Conservation (phyloP, 768 basidiomycete genomes). For the Boletus rufocinnamomeus region DNA sequence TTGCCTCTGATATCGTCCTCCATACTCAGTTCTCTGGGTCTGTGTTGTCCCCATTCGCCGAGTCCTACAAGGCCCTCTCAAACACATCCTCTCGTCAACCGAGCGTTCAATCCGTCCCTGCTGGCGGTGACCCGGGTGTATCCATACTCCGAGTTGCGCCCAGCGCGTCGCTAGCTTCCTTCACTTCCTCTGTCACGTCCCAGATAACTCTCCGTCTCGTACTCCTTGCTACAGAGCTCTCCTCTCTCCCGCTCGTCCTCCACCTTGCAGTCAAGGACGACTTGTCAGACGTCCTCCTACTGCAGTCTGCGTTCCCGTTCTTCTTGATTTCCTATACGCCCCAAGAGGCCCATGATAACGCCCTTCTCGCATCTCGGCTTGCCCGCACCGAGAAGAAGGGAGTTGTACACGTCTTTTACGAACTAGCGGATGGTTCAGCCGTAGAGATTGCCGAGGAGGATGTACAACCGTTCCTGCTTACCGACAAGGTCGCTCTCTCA, state of each 20-base stretch:
- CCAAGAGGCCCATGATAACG: slow-evolving; percentile 88
- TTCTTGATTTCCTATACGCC: slow-evolving; percentile 75
- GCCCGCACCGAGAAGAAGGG: slow-evolving; percentile 69
- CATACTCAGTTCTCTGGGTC: slow-evolving; percentile 52
- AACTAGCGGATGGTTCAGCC: slow-evolving; percentile 40
- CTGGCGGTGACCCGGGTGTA: slow-evolving; percentile 65
- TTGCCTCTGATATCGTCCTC: slow-evolving; percentile 67
- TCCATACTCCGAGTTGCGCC: slow-evolving; percentile 52
- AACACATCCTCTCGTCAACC: slow-evolving; percentile 42
- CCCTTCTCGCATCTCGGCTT: slow-evolving; percentile 80
- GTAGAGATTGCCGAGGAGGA: slow-evolving; percentile 60
- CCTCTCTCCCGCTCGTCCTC: slow-evolving; percentile 64
- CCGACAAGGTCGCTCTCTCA: slow-evolving; percentile 36
- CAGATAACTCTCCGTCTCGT: slow-evolving; percentile 62
- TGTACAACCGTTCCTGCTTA: slow-evolving; percentile 60
- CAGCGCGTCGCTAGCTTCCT: slow-evolving; percentile 51
- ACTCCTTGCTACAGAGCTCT: slow-evolving; percentile 67
- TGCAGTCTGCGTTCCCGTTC: slow-evolving; percentile 79
- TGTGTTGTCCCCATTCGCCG: slow-evolving; percentile 41
- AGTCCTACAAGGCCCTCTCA: slow-evolving; percentile 34
- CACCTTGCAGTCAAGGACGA: slow-evolving; percentile 68
- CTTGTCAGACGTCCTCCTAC: slow-evolving; percentile 72
- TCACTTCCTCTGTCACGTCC: slow-evolving; percentile 54
- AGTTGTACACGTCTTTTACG: slow-evolving; percentile 85
- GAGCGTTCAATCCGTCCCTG: slow-evolving; percentile 52